Evolutionary conservation across 306 rosid species (phyloP).

Genomic region (Herpetospermum pedunculosum): DNA sequence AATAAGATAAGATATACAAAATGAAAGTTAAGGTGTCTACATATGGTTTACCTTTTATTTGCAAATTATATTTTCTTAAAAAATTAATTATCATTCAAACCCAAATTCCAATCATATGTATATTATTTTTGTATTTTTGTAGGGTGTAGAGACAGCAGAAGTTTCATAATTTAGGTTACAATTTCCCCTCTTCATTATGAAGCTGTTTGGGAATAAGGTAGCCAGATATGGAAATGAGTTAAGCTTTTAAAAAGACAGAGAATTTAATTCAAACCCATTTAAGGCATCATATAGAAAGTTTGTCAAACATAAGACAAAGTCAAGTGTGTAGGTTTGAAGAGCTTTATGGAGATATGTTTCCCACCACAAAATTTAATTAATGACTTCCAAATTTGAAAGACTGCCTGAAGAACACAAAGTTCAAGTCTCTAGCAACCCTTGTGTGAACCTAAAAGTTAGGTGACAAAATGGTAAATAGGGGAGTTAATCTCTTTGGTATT

Average conservation of each 20-base stretch:
- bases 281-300: neutral
- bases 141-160: neutral
- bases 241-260: neutral
- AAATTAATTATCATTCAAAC: neutral
- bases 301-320: neutral
- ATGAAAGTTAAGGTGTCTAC: too few relatives aligned
- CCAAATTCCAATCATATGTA: neutral
- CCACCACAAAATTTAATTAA: neutral
- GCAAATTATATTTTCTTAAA: too few relatives aligned
- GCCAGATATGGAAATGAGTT: neutral
- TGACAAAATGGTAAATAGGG: neutral
- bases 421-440: neutral
- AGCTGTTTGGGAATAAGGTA: neutral
- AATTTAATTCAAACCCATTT: neutral
- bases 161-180: neutral
- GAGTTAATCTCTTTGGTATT: neutral
- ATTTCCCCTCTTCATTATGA: neutral
- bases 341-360: neutral
- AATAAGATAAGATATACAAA: too few relatives aligned
- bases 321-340: neutral
- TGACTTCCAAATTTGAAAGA: neutral
- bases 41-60: too few relatives aligned
- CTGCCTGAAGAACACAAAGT: neutral
- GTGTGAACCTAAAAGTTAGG: neutral
- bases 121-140: too few relatives aligned